phyloP scores from a whole-genome alignment of 768 basidiomycete genomes.

The Amyloporia xantha region DNA sequence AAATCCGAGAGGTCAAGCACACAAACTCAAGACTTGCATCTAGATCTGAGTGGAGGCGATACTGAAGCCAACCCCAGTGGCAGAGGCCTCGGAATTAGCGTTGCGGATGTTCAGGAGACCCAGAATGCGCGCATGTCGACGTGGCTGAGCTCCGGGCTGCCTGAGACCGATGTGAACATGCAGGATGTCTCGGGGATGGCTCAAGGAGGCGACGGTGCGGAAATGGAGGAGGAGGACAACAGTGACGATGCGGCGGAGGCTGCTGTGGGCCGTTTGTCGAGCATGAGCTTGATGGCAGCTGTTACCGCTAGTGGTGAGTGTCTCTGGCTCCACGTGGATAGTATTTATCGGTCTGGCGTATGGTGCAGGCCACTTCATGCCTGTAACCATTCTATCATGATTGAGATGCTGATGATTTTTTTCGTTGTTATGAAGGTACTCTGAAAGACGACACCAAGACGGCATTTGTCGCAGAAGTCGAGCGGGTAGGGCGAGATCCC shows the following conservation, averaged over 20 bases:
- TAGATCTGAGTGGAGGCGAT: background rate
- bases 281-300: conserved; percentile 90
- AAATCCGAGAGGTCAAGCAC: background rate
- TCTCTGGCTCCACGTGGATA: conserved; percentile 5
- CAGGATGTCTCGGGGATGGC: conserved; percentile 1
- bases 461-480: conserved; percentile 70
- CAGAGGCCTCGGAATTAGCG: background rate
- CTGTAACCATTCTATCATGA: background rate
- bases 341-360: conserved; percentile 1
- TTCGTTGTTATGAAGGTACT: conserved; percentile 34
- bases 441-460: conserved; percentile 48
- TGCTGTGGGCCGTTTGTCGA: conserved; percentile 78
- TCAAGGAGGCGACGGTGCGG: conserved; percentile 4
- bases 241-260: conserved; percentile 56
- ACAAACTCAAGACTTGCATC: background rate
- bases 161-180: conserved; percentile 4
- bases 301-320: conserved; percentile 72
- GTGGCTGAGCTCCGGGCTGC: conserved; percentile 5
- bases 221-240: conserved; percentile 33
- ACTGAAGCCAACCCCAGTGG: background rate
- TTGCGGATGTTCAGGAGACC: background rate
- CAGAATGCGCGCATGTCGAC: background rate
- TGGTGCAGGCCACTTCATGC: background rate
- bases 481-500: conserved; percentile 55
- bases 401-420: background rate